These are phyloP conservation scores for Eucalyptus albens DNA, from an alignment of 345 rosid species.

Conservation along the genomic window DNA sequence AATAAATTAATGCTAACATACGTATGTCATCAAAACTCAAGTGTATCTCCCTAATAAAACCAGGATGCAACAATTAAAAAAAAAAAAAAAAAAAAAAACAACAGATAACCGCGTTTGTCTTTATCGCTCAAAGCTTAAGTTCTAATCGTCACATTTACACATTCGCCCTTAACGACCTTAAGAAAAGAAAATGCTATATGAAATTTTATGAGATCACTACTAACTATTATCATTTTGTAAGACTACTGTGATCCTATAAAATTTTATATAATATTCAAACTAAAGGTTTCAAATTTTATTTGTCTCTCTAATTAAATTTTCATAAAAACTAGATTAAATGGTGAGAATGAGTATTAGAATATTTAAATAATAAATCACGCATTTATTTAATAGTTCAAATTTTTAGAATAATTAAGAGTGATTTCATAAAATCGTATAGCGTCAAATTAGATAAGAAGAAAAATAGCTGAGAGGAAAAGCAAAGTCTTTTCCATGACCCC, in stretches of 20 bases:
- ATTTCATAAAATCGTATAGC: too few species aligned
- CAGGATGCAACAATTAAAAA: background rate
- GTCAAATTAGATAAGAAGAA: background rate
- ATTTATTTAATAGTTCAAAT: rapidly evolving
- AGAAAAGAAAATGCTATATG: background rate
- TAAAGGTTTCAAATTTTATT: too few species aligned
- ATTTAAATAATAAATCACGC: rapidly evolving
- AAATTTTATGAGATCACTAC: too few species aligned
- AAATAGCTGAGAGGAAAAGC: background rate
- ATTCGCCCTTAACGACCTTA: background rate
- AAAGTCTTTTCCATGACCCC: background rate
- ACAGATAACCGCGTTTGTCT: background rate
- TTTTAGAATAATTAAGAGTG: too few species aligned
- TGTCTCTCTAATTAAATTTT: too few species aligned
- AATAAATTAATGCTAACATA: background rate
- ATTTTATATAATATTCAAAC: too few species aligned
- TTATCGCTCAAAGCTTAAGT: background rate
- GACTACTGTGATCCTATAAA: too few species aligned
- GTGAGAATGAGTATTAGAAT: too few species aligned
- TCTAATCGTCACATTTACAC: background rate
- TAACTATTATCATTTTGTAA: too few species aligned
- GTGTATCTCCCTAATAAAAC: background rate
- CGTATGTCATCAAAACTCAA: background rate
- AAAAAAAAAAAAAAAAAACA: too few species aligned
- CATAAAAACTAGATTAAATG: too few species aligned